These are phyloP conservation scores for Microsporum ferrugineum DNA, from an alignment of 2,329 filamentous ascomycete species.

Conservation along the genomic window DNA sequence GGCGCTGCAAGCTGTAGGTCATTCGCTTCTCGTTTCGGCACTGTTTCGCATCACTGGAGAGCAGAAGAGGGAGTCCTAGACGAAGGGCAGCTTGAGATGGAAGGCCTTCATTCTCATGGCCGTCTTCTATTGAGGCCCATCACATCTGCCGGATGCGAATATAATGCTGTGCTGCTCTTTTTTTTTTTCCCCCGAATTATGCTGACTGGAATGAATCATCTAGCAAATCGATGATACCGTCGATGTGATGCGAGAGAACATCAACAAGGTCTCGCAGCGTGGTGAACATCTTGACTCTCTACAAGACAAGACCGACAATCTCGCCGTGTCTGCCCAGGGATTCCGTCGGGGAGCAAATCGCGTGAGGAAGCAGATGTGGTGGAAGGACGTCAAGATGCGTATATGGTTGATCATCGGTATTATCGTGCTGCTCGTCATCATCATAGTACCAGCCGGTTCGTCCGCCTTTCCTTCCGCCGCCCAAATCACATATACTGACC, in stretches of 20 bases:
- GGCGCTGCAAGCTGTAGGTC: conserved; percentile 75
- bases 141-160: no score
- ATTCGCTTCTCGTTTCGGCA: conserved; percentile 1
- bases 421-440: conserved; percentile 81
- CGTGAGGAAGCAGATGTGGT: conserved; percentile 98
- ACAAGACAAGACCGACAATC: conserved; percentile 85
- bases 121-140: background rate
- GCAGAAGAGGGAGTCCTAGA: no score
- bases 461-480: conserved; percentile 25
- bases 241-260: conserved; percentile 91
- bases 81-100: background rate
- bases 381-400: conserved; percentile 99
- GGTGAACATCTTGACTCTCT: conserved; percentile 78
- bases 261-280: conserved; percentile 91
- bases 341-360: conserved; percentile 95
- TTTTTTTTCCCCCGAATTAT: conserved; percentile 8
- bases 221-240: conserved; percentile 98
- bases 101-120: background rate
- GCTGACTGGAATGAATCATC: conserved; percentile 3
- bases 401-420: conserved; percentile 89
- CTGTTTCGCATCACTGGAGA: background rate
- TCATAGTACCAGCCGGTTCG: conserved; percentile 84
- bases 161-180: no score
- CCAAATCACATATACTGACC: background rate
- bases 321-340: conserved; percentile 82